phyloP scores from a whole-genome alignment of 2,329 filamentous ascomycete genomes.

The Fusarium equiseti region DNA sequence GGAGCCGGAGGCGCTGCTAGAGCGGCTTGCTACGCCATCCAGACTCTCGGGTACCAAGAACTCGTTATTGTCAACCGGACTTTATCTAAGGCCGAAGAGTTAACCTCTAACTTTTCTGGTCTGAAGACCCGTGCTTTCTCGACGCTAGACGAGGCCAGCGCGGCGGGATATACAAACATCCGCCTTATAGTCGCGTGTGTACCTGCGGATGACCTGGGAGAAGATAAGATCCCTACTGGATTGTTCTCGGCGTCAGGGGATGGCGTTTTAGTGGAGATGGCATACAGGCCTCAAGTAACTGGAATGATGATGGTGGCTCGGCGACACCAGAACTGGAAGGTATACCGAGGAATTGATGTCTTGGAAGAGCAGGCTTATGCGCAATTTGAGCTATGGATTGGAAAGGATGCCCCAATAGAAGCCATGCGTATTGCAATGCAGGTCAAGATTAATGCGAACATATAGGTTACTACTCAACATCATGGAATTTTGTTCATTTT shows the following conservation, averaged over 20 bases:
- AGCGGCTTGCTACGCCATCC: conserved; percentile 10
- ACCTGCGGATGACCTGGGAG: not conserved
- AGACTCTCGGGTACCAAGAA: not conserved
- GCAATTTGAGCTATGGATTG: conserved; percentile 11
- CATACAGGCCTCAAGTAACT: not conserved
- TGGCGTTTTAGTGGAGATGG: conserved; percentile 10
- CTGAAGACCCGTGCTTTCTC: not conserved
- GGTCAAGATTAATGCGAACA: not conserved
- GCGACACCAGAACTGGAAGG: not conserved
- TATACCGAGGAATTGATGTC: not conserved
- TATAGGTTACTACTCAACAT: not conserved
- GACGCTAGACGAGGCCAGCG: not conserved
- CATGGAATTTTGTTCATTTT: not conserved
- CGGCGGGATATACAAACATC: fast-evolving
- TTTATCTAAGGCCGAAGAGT: not conserved
- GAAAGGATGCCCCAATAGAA: not conserved
- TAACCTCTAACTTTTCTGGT: not conserved
- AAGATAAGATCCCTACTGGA: not conserved
- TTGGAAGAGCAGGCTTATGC: conserved; percentile 15
- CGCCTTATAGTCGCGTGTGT: not conserved
- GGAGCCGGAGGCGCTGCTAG: conserved; percentile 11
- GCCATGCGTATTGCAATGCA: conserved; percentile 8
- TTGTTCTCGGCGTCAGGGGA: not conserved
- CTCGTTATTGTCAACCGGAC: conserved; percentile 12
- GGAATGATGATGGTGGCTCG: conserved; percentile 6